Conservation (phyloP, 345 rosid species). For the Syzygium grande region DNA sequence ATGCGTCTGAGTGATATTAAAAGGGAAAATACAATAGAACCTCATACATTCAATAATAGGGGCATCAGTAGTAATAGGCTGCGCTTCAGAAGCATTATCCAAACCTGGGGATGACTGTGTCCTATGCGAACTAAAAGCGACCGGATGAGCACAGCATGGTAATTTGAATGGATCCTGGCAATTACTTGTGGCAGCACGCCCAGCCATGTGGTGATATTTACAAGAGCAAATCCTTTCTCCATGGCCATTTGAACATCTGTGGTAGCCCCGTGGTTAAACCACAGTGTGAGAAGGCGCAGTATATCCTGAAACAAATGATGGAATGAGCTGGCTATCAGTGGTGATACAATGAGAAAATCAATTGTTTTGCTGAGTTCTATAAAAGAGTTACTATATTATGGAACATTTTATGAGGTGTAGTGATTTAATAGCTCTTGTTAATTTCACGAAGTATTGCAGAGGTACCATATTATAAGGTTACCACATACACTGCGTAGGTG, state of each 20-base stretch:
- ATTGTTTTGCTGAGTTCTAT: background rate
- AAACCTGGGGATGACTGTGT: conserved; percentile 95
- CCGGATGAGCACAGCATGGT: conserved; percentile 85
- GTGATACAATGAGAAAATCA: background rate
- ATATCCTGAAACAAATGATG: conserved; percentile 58
- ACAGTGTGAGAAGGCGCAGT: conserved; percentile 92
- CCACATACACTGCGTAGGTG: background rate
- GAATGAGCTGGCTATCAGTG: background rate
- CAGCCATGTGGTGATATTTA: conserved; percentile 96
- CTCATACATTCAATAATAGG: background rate
- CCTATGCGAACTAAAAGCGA: conserved; percentile 96
- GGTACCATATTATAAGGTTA: background rate
- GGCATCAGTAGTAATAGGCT: background rate
- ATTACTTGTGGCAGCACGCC: conserved; percentile 97
- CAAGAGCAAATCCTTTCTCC: conserved; percentile 73
- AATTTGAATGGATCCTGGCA: conserved; percentile 98
- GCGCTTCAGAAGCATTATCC: background rate
- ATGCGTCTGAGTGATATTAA: background rate
- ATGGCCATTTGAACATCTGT: conserved; percentile 86
- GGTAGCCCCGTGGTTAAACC: conserved; percentile 98
- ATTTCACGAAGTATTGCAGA: background rate
- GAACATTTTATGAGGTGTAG: background rate
- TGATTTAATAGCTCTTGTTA: background rate
- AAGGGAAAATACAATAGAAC: background rate
- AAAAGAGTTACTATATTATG: background rate